phyloP scores from a whole-genome alignment of 177 flowering plant genomes.

The Telopea speciosissima region DNA sequence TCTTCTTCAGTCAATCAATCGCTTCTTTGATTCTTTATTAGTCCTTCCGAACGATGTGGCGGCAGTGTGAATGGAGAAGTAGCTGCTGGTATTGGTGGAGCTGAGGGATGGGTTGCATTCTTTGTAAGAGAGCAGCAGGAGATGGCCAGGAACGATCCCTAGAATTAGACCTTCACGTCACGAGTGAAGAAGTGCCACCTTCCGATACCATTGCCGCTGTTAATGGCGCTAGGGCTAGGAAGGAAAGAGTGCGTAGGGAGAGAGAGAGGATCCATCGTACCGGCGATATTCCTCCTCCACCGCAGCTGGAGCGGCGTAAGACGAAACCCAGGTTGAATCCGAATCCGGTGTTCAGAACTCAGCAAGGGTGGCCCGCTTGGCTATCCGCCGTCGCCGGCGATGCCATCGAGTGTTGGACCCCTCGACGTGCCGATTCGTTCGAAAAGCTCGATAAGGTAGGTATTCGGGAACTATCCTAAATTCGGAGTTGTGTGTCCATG shows the following conservation, averaged over 20 bases:
- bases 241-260: constrained; percentile 16
- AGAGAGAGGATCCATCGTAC: constrained; percentile 10
- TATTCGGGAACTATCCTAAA: constrained; percentile 15
- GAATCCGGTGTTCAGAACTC: constrained; percentile 13
- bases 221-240: constrained; percentile 19
- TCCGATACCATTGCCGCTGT: constrained; percentile 2
- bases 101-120: constrained; percentile 59
- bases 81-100: background rate
- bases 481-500: background rate
- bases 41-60: constrained; percentile 1
- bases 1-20: background rate
- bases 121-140: constrained; percentile 26
- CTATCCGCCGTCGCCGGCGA: constrained; percentile 61
- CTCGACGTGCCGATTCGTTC: constrained; percentile 71
- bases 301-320: constrained; percentile 19
- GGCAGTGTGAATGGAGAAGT: background rate
- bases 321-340: constrained; percentile 11
- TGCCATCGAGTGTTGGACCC: constrained; percentile 62
- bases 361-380: constrained; percentile 76
- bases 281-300: constrained; percentile 20
- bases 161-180: constrained; percentile 19
- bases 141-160: constrained; percentile 10
- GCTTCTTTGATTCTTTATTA: no score
- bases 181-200: constrained; percentile 9
- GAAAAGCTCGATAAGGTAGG: constrained; percentile 90